These are phyloP conservation scores for Zasmidium citrigriseum DNA, from an alignment of 2,329 filamentous ascomycete genomes.

Conservation along the genomic window DNA sequence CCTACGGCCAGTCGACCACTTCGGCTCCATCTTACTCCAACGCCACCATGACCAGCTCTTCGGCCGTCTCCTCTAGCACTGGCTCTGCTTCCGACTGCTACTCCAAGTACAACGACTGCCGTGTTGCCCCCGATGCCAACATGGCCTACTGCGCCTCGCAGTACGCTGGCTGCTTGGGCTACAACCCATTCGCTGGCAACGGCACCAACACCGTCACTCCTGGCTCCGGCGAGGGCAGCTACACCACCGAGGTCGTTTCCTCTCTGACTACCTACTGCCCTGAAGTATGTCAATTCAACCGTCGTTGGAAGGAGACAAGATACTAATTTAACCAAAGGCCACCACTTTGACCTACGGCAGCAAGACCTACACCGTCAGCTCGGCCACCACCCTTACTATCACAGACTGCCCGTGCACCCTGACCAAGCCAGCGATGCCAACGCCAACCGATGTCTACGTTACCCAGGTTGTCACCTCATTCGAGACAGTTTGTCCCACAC, in stretches of 20 bases:
- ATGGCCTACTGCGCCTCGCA: conserved; percentile 12
- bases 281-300: conserved; percentile 23
- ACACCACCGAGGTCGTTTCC: conserved; percentile 67
- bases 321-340: conserved; percentile 33
- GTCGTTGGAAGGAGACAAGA: neutral
- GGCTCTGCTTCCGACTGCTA: neutral
- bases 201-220: conserved; percentile 45
- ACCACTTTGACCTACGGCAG: conserved; percentile 64
- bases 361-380: conserved; percentile 68
- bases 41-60: neutral
- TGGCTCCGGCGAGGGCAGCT: too few species aligned
- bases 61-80: neutral
- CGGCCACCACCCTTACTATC: conserved; percentile 24
- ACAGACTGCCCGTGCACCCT: conserved; percentile 18
- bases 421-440: conserved; percentile 3
- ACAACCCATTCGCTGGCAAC: conserved; percentile 16
- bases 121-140: conserved; percentile 1
- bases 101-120: neutral
- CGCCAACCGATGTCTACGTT: conserved; percentile 7
- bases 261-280: conserved; percentile 72
- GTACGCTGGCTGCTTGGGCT: conserved; percentile 15
- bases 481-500: conserved; percentile 29
- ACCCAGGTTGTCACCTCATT: conserved; percentile 8
- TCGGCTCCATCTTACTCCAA: neutral
- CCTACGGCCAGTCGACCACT: neutral